A percentile compares a stretch with the other conserved stretches of the same genome.
Conservation (phyloP, 257 asterid genomes). For the Mitragyna speciosa region DNA sequence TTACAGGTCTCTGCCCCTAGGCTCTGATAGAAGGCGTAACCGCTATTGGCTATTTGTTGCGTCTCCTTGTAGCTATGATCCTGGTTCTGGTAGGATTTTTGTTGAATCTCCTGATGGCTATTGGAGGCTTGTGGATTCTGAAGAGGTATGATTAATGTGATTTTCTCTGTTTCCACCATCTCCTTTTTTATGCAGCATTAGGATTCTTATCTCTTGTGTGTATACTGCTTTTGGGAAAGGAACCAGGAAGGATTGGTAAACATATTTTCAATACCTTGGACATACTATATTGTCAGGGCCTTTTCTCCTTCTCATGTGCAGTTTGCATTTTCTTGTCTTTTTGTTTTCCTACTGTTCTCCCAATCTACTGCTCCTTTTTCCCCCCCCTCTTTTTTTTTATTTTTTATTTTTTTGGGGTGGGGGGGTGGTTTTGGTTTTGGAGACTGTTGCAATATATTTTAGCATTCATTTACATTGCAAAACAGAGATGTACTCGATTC, state of each 20-base stretch:
- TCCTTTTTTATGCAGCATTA: neutral
- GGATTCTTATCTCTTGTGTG: neutral
- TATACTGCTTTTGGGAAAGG: neutral
- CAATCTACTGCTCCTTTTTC: neutral
- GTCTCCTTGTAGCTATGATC: slow-evolving; percentile 78
- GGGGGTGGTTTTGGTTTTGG: no score
- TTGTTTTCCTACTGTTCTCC: neutral
- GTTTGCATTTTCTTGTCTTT: neutral
- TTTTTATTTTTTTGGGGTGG: neutral
- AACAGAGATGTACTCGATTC: no score
- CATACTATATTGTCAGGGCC: neutral
- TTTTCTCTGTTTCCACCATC: neutral
- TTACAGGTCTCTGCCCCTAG: slow-evolving; percentile 93
- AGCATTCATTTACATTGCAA: neutral
- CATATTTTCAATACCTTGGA: neutral
- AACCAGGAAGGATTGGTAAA: no score
- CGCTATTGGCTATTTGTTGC: slow-evolving; percentile 96
- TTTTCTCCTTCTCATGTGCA: neutral
- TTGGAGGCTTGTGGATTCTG: slow-evolving; percentile 85
- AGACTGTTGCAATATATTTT: neutral
- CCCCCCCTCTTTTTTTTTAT: no score
- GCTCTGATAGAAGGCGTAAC: slow-evolving; percentile 94
- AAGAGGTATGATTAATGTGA: slow-evolving; percentile 50
- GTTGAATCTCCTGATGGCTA: slow-evolving; percentile 69
- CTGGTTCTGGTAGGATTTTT: slow-evolving; percentile 93